Percentiles rank a stretch among this genome's conserved stretches.
phyloP scores from a whole-genome alignment of 768 basidiomycete species.

The Pisolithus microcarpus region DNA sequence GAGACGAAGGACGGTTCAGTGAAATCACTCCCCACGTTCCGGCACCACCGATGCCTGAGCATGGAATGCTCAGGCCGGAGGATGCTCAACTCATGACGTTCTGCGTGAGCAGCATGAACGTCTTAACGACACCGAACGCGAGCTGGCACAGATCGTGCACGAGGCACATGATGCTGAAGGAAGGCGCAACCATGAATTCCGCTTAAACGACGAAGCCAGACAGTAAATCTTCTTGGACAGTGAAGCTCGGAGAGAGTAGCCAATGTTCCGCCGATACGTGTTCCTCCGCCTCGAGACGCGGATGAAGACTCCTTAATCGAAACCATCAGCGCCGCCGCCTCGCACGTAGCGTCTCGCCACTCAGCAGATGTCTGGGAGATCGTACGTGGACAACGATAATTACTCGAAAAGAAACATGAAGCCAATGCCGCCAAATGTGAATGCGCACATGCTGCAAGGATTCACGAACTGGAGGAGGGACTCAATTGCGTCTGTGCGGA shows the following conservation, averaged over 20 bases:
- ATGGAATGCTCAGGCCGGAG: conserved; percentile 17
- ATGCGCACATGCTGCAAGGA: conserved; percentile 39
- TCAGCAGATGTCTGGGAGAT: conserved; percentile 51
- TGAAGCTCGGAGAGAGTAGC: conserved; percentile 34
- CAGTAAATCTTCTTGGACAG: too few relatives aligned
- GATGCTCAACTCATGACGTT: too few relatives aligned
- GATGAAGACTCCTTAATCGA: conserved; percentile 29
- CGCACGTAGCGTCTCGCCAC: conserved; percentile 50
- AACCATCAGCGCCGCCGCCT: conserved; percentile 36
- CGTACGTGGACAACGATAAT: conserved; percentile 52
- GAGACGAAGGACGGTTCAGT: conserved; percentile 13
- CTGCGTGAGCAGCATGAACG: too few relatives aligned
- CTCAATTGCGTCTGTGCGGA: conserved; percentile 49
- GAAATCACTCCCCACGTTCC: conserved; percentile 22
- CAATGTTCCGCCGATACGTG: conserved; percentile 15
- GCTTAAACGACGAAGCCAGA: conserved; percentile 38
- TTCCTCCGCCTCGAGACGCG: conserved; percentile 10
- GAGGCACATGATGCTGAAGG: conserved; percentile 55
- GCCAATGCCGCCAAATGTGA: conserved; percentile 50
- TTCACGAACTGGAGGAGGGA: conserved; percentile 70
- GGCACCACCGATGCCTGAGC: conserved; percentile 8
- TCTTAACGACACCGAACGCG: too few relatives aligned
- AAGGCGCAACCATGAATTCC: conserved; percentile 56
- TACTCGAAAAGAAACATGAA: conserved; percentile 49
- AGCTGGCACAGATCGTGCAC: too few relatives aligned